Evolutionary conservation across 768 basidiomycete genomes (phyloP).

Genomic region (Suillus fuscotomentosus): DNA sequence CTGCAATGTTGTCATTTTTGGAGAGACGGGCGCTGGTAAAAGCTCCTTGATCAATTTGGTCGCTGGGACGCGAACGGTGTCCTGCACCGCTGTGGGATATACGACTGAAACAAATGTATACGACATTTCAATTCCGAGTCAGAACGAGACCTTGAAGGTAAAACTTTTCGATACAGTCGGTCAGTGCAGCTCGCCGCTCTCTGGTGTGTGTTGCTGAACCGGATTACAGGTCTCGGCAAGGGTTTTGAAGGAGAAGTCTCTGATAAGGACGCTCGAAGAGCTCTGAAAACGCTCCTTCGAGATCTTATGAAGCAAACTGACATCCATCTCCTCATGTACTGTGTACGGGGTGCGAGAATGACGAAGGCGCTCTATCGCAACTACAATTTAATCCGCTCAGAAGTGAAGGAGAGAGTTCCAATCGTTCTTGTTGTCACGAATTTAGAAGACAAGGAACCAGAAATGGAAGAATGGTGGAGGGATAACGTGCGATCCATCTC

Average conservation of each 20-base stretch:
- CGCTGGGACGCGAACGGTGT: conserved; percentile 27
- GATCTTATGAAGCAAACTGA: conserved; percentile 14
- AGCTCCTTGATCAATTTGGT: conserved; percentile 32
- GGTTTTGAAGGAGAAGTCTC: conserved; percentile 26
- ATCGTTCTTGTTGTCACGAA: conserved; percentile 33
- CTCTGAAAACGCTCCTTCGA: conserved; percentile 30
- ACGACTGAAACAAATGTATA: conserved; percentile 4
- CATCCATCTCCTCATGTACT: conserved; percentile 33
- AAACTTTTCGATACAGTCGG: conserved; percentile 30
- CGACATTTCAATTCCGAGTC: not conserved
- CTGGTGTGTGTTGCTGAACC: not conserved
- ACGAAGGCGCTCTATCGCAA: conserved; percentile 25
- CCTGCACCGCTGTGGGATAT: conserved; percentile 15
- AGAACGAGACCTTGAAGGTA: conserved; percentile 2
- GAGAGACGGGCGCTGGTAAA: conserved; percentile 31
- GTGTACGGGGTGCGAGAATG: conserved; percentile 29
- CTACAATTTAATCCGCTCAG: conserved; percentile 30
- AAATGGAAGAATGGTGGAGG: conserved; percentile 41
- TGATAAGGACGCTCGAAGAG: conserved; percentile 19
- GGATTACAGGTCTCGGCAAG: conserved; percentile 27
- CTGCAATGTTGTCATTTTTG: conserved; percentile 29
- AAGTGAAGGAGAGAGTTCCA: conserved; percentile 27
- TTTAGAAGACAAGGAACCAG: conserved; percentile 31
- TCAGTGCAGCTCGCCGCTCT: not conserved
- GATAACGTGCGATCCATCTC: conserved; percentile 30